Evolutionary conservation across 176 grass and related monocot species (phyloP).

Genomic region (Bothriochloa decipiens): DNA sequence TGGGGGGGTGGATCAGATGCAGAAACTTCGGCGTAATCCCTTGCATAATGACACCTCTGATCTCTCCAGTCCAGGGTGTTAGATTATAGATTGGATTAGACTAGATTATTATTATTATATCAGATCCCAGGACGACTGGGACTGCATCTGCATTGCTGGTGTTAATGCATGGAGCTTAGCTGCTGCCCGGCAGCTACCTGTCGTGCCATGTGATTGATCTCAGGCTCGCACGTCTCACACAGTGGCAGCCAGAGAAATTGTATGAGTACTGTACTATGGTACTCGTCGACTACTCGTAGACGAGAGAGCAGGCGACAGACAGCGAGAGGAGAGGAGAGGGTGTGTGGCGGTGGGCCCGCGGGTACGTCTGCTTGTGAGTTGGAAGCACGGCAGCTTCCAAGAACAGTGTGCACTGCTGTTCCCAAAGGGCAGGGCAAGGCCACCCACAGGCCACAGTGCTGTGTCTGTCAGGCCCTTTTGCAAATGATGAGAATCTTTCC

Average conservation of each 20-base stretch:
- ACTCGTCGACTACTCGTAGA: neutral
- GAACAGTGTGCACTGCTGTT: conserved; percentile 43
- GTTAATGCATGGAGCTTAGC: neutral
- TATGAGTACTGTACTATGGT: no score
- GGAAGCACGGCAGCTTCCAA: conserved; percentile 55
- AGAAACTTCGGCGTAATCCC: neutral
- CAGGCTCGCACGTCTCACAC: neutral
- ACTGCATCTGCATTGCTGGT: neutral
- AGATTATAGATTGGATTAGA: conserved; percentile 20
- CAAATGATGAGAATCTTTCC: conserved; percentile 20
- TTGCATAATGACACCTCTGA: conserved; percentile 15
- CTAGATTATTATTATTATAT: conserved; percentile 17
- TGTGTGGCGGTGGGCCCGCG: neutral
- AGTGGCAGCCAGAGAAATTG: neutral
- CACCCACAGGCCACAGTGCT: neutral
- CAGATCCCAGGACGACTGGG: neutral
- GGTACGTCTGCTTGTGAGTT: conserved; percentile 33
- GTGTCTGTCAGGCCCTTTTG: conserved; percentile 23
- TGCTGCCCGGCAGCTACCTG: neutral
- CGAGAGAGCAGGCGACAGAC: neutral
- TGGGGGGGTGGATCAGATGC: no score
- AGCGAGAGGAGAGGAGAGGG: neutral
- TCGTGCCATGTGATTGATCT: conserved; percentile 14
- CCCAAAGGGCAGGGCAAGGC: conserved; percentile 25
- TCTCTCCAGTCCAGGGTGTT: conserved; percentile 38